Evolutionary conservation across 306 rosid genomes (phyloP).

Genomic region (Citrullus amarus): DNA sequence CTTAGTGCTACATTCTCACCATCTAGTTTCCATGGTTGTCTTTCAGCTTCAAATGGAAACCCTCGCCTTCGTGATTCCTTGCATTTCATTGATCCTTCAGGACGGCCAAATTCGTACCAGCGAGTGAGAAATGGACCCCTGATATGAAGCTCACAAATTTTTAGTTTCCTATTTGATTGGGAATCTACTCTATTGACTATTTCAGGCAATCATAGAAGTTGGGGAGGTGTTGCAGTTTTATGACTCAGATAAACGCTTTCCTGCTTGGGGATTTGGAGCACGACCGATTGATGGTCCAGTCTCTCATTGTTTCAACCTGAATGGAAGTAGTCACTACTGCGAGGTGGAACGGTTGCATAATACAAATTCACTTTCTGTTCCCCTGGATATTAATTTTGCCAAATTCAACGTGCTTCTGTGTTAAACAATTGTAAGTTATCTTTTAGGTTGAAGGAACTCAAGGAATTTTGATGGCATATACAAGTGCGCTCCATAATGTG

Average conservation of each 20-base stretch:
- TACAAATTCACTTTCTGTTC: constrained; percentile 20
- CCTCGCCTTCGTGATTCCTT: constrained; percentile 98
- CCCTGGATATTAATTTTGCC: constrained; percentile 12
- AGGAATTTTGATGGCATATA: constrained; percentile 93
- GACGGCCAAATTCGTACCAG: constrained; percentile 93
- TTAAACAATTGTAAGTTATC: constrained; percentile 9
- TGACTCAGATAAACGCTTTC: constrained; percentile 86
- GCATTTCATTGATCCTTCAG: constrained; percentile 94
- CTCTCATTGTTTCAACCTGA: constrained; percentile 95
- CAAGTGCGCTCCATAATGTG: constrained; percentile 89
- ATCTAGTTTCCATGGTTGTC: constrained; percentile 13
- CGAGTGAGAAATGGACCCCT: constrained; percentile 53
- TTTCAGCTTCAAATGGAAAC: constrained; percentile 97
- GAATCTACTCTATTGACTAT: constrained; percentile 4
- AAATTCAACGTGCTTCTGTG: constrained; percentile 1
- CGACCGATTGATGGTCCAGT: constrained; percentile 99
- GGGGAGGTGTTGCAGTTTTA: constrained; percentile 91
- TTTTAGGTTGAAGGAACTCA: constrained; percentile 96
- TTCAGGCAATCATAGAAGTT: constrained; percentile 86
- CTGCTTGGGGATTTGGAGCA: constrained; percentile 99
- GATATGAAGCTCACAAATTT: constrained; percentile 2
- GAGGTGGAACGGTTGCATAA: constrained; percentile 45
- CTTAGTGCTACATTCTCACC: background rate
- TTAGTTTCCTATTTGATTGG: constrained; percentile 12
- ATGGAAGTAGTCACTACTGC: constrained; percentile 82